Evolutionary conservation across 2,329 filamentous ascomycete species (phyloP), one percentile per base, ranked within the genome.

Genomic region (Lasiodiplodia sp.): DNA sequence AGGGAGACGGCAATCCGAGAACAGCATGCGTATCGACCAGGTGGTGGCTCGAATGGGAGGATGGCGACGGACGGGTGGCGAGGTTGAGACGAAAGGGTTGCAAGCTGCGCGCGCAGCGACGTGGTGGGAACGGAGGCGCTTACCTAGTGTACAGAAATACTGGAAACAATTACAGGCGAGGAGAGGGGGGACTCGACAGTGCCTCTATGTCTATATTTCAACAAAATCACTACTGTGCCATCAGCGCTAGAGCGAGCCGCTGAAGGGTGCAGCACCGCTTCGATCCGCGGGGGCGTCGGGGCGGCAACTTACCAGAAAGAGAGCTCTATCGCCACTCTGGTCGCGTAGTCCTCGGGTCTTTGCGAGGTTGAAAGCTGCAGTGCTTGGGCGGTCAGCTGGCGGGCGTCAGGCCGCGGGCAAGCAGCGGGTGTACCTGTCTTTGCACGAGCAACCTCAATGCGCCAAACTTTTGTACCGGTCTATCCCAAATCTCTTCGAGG

Each of bases 391-490:
- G 58, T 67, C 55, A 67, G 65, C 65, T 21, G 53, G 40, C 18
- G 28, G 2, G 40, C 16, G 10, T 49, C 38, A 38, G 58, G 58
- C 38, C 38, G 23, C 2, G 31, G 65, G 18, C 55, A n/a, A 16
- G 40, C 21, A 16, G 28, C 5, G 23, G 14, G 40, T n/a, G 65
- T 60, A 67, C 65, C 65, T 67, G 40, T 56, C 44, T 51, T 51
- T 31, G 65, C 55, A 60, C 64, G 60, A 60, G 65, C 56, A 68
- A 68, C 28, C 37, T 58, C 66, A 70, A 78, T 77, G 75, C 78
- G 76, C 78, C 77, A 75, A 79, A 77, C 72, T 78, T 68, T 76
- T 79, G 55, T 79, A 73, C 78, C 77, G 74, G 72, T 80, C 78
- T 80, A 80, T 79, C 78, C 78, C 78, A 79, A 80, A 72, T 79